Evolutionary conservation across 371 early-diverging fungal genomes (phyloP).

Genomic region (Sporodiniella umbellata): DNA sequence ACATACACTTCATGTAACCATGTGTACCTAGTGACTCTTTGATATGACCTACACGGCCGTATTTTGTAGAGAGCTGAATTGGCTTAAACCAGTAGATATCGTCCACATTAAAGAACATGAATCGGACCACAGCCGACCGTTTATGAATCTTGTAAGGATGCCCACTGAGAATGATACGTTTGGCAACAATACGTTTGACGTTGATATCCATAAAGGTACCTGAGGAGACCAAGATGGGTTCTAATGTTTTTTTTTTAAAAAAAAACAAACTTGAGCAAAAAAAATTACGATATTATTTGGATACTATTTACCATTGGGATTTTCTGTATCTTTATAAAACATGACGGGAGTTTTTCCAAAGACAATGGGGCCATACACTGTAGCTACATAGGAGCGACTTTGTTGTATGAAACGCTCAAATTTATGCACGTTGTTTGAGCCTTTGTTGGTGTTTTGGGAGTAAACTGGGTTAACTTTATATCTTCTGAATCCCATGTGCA

Average conservation of each 20-base stretch:
- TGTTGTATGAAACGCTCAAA: constrained; percentile 86
- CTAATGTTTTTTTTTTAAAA: constrained; percentile 15
- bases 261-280: no score
- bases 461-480: constrained; percentile 81
- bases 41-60: constrained; percentile 91
- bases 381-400: constrained; percentile 71
- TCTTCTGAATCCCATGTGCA: constrained; percentile 88
- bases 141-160: constrained; percentile 93
- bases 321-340: constrained; percentile 65
- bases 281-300: no score
- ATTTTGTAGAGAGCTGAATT: constrained; percentile 86
- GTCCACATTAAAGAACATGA: constrained; percentile 92
- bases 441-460: constrained; percentile 80
- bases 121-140: constrained; percentile 89
- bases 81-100: constrained; percentile 95
- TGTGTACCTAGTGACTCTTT: constrained; percentile 93
- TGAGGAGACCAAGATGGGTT: constrained; percentile 72
- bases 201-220: constrained; percentile 77
- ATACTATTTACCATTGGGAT: constrained; percentile 49
- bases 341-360: constrained; percentile 80
- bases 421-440: constrained; percentile 91
- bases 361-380: constrained; percentile 86
- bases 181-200: constrained; percentile 87
- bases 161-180: constrained; percentile 92
- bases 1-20: constrained; percentile 95